Evolutionary conservation across 2,329 filamentous ascomycete genomes (phyloP).

Genomic region (Zasmidium cellare): DNA sequence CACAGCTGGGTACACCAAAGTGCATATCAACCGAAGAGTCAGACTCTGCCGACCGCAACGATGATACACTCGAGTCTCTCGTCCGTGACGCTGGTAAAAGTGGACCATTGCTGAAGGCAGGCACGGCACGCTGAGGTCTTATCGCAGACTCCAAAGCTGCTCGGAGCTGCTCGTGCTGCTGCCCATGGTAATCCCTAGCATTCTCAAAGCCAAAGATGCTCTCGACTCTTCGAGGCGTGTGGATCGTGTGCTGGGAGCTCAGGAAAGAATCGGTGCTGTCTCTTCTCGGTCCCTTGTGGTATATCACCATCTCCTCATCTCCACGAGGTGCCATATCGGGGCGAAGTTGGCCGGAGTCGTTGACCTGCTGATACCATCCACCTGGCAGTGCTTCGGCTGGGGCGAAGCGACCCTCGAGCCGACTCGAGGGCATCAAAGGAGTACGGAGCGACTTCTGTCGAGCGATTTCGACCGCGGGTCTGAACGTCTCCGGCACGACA

Average conservation of each 20-base stretch:
- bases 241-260: slow-evolving; percentile 59
- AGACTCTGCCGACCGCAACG: slow-evolving; percentile 14
- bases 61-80: slow-evolving; percentile 12
- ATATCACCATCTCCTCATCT: slow-evolving; percentile 29
- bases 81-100: neutral
- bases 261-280: slow-evolving; percentile 54
- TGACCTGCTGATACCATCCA: slow-evolving; percentile 68
- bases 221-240: slow-evolving; percentile 68
- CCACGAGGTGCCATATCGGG: slow-evolving; percentile 47
- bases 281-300: slow-evolving; percentile 18
- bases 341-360: slow-evolving; percentile 65
- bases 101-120: neutral
- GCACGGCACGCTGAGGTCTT: neutral
- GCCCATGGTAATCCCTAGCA: neutral
- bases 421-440: slow-evolving; percentile 70
- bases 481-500: slow-evolving; percentile 83
- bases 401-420: slow-evolving; percentile 76
- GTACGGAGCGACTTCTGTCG: slow-evolving; percentile 35
- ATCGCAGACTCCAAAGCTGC: slow-evolving; percentile 58
- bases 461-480: slow-evolving; percentile 50
- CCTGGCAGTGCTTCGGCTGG: slow-evolving; percentile 66
- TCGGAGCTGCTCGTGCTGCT: slow-evolving; percentile 57
- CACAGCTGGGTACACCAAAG: slow-evolving; percentile 12
- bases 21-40: slow-evolving; percentile 19
- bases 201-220: slow-evolving; percentile 70